Evolutionary conservation across 371 early-diverging fungal species (phyloP).

Genomic region (Dinochytrium kinnereticum): DNA sequence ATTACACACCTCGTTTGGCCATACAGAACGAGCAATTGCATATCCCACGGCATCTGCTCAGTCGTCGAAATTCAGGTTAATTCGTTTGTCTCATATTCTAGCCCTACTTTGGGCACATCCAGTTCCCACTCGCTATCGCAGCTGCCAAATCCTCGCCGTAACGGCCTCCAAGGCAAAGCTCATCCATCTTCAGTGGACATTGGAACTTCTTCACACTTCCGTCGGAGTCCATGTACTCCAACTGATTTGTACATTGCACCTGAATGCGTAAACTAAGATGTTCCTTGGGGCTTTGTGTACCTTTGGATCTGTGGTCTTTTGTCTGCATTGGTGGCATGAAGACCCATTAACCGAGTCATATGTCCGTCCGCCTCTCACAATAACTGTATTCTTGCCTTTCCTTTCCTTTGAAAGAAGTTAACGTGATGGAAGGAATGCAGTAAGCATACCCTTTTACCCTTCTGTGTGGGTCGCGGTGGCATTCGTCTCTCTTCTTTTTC

Average conservation of each 20-base stretch:
- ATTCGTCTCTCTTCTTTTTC: too few species aligned
- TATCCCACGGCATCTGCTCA: slow-evolving; percentile 44
- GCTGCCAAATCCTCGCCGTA: slow-evolving; percentile 47
- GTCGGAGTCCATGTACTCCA: slow-evolving; percentile 23
- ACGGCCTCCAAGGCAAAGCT: slow-evolving; percentile 48
- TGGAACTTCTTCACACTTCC: slow-evolving; percentile 2
- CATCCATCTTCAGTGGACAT: slow-evolving; percentile 47
- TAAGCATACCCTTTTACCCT: background rate
- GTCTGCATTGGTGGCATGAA: slow-evolving; percentile 61
- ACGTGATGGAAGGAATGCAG: background rate
- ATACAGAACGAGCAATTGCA: slow-evolving; percentile 64
- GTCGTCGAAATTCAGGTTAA: too few species aligned
- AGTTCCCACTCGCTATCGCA: slow-evolving; percentile 29
- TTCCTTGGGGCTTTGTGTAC: slow-evolving; percentile 31
- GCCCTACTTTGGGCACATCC: slow-evolving; percentile 54
- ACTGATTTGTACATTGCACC: slow-evolving; percentile 45
- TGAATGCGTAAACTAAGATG: too few species aligned
- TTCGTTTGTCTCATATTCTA: too few species aligned
- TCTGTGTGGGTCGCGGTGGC: background rate
- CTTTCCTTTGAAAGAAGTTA: background rate
- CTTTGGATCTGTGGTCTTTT: slow-evolving; percentile 57
- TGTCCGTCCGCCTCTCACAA: slow-evolving; percentile 41
- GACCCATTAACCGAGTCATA: slow-evolving; percentile 51
- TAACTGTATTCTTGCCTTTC: background rate
- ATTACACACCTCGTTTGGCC: slow-evolving; percentile 32